phyloP scores from a whole-genome alignment of 345 rosid genomes.

The Eucalyptus cloeziana region DNA sequence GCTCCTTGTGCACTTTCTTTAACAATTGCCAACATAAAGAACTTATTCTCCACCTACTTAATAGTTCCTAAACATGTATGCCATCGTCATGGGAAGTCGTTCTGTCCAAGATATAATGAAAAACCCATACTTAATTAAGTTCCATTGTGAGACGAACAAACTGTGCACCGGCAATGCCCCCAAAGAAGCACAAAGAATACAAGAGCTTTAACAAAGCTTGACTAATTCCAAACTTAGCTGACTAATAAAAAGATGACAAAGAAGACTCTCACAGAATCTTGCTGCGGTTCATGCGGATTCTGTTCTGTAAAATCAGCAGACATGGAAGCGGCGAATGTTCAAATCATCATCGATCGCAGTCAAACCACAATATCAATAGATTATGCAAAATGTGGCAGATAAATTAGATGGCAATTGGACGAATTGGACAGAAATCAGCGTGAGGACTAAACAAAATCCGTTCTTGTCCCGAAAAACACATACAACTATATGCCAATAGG shows the following conservation, averaged over 20 bases:
- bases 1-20: neutral
- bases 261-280: neutral
- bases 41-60: neutral
- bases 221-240: neutral
- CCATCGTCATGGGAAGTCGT: neutral
- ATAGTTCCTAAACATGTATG: neutral
- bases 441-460: neutral
- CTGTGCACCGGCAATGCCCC: accelerated
- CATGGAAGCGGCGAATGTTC: neutral
- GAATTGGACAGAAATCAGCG: neutral
- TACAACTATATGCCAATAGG: neutral
- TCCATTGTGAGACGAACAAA: neutral
- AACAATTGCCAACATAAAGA: neutral
- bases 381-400: neutral
- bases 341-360: neutral
- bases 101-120: neutral
- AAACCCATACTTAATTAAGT: neutral
- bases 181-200: neutral
- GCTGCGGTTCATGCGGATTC: accelerated
- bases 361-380: neutral
- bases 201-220: neutral
- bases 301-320: neutral
- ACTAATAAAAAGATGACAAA: neutral
- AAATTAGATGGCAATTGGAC: neutral
- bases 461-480: neutral